Evolutionary conservation across 2,329 filamentous ascomycete species (phyloP).

Genomic region (Trichoderma koningiopsis): DNA sequence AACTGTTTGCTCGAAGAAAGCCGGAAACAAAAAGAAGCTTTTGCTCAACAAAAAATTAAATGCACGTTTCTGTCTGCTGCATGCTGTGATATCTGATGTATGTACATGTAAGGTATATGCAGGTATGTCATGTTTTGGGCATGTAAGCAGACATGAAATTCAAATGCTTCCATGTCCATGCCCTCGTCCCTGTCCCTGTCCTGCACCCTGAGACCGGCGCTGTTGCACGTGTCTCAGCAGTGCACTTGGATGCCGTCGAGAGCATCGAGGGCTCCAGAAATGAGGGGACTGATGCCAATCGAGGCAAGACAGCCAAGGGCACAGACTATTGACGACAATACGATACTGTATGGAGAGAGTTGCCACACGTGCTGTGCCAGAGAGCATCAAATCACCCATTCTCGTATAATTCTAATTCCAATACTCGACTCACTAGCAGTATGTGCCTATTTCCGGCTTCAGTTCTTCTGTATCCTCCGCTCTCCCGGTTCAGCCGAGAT

Average conservation of each 20-base stretch:
- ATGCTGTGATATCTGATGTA: not conserved
- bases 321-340: not conserved
- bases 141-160: not conserved
- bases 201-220: not conserved
- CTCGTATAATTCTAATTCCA: not conserved
- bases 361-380: not conserved
- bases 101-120: slow-evolving; percentile 5
- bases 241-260: not conserved
- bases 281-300: not conserved
- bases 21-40: not conserved
- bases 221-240: slow-evolving; percentile 10
- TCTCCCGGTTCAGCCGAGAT: slow-evolving; percentile 2
- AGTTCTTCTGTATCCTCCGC: not conserved
- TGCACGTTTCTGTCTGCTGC: slow-evolving; percentile 6
- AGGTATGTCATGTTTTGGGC: slow-evolving; percentile 18
- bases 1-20: not conserved
- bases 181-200: not conserved
- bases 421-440: not conserved
- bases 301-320: not conserved
- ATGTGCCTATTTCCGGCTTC: not conserved
- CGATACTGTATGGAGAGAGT: not conserved
- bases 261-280: not conserved
- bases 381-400: not conserved
- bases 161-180: not conserved
- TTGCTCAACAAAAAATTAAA: slow-evolving; percentile 6